Base-by-base conservation (phyloP, 2,329 filamentous ascomycete species). In the Venturia aucupariae region DNA sequence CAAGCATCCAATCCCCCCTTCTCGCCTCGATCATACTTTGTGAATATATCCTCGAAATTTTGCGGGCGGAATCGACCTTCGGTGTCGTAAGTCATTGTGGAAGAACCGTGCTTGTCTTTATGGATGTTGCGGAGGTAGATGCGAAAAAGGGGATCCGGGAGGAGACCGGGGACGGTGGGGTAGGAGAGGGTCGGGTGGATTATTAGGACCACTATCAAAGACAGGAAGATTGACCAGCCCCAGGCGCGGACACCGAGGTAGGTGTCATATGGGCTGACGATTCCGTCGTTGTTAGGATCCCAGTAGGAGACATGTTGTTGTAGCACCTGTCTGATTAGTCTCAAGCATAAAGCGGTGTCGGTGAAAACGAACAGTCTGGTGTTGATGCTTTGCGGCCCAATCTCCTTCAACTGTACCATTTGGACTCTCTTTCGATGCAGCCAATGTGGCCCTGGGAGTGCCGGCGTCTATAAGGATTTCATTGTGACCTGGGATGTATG, bases 291-390 rank as follows among this genome's bases (percentile, higher is more conserved):
- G 68, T 84, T 81, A 11, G 72, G 68, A 70, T 84, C 82, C 67
- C 80, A 84, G 74, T 81, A 84, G 27, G 74, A 73, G 68, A 77
- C 76, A 70, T 84, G 82, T 68, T 84, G 81, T 68, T 82, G 80
- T 3, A 84, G 75, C 15, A 82, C 77, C 51, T 55, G 7, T 7
- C 24, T 32, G 27, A 39, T 60, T 60, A 24, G 32, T 42, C 22
- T 59, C 3, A 3, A 10, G 19, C 13, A 22, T 24, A 4, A 39
- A n/a, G 11, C 3, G 13, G 15, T 41, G 13, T 22, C 27, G 5
- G 13, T 15, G n/a, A 24, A 41, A 42, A 48, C 63, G 4, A 63
- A 67, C 72, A 4, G 75, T 75, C 67, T 79, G 72, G 63, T 79
- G 70, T 0, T 73, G 66, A 67, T 81, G 75, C 0, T 72, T 68